Conservation (phyloP, 208 protist species). For the Leishmania amazonensis region DNA sequence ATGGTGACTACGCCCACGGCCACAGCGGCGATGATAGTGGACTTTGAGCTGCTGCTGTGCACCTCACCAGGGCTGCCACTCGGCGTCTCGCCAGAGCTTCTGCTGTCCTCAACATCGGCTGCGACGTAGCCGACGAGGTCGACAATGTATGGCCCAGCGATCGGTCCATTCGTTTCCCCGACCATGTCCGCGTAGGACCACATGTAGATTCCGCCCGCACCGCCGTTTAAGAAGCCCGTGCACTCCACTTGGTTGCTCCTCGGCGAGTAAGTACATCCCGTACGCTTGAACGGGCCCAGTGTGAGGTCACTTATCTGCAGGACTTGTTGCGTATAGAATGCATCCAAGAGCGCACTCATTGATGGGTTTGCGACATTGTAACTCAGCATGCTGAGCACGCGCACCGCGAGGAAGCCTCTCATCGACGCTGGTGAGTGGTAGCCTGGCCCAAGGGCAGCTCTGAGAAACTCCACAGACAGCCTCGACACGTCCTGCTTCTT, state of each 20-base stretch:
- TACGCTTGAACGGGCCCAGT: slow-evolving; percentile 19
- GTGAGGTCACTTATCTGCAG: slow-evolving; percentile 15
- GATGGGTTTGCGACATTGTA: neutral
- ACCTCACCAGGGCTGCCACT: neutral
- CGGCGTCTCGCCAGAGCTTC: neutral
- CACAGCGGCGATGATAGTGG: slow-evolving; percentile 7
- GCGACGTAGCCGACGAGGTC: neutral
- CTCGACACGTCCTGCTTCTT: neutral
- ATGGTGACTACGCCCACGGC: neutral
- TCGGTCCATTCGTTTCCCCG: too few relatives aligned
- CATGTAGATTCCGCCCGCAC: slow-evolving; percentile 4
- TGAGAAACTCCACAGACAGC: neutral
- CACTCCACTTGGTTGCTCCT: neutral
- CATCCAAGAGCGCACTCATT: neutral
- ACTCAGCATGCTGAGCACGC: slow-evolving; percentile 19
- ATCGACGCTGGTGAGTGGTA: slow-evolving; percentile 12
- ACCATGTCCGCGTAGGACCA: slow-evolving; percentile 8
- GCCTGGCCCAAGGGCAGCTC: neutral
- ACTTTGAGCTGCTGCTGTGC: neutral
- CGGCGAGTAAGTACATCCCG: neutral
- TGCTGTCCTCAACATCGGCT: neutral
- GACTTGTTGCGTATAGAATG: slow-evolving; percentile 5
- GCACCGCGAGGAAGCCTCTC: slow-evolving; percentile 21
- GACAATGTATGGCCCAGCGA: slow-evolving; percentile 10
- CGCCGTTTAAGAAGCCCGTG: slow-evolving; percentile 9